These are phyloP conservation scores for Diphasiastrum complanatum DNA, from an alignment of 83 land plant species.

Conservation along the genomic window DNA sequence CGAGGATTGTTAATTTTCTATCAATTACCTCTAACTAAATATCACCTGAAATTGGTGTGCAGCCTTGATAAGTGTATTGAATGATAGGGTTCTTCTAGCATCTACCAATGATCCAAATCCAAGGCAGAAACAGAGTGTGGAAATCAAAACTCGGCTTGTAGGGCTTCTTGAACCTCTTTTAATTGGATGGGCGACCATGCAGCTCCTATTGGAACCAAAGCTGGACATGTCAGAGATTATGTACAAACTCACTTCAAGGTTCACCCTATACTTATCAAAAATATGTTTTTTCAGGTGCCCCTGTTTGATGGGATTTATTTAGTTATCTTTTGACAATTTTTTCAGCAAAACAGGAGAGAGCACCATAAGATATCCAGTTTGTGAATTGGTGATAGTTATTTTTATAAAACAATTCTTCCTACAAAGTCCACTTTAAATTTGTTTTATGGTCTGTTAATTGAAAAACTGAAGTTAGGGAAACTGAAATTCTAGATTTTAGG, in stretches of 20 bases:
- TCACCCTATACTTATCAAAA: slow-evolving; percentile 2
- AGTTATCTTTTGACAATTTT: slow-evolving; percentile 1
- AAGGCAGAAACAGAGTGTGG: slow-evolving; percentile 80
- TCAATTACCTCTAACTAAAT: no score
- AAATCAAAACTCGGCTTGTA: slow-evolving; percentile 80
- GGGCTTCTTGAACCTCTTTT: slow-evolving; percentile 96
- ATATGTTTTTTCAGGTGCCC: background rate
- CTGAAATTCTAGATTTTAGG: no score
- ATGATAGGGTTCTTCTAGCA: slow-evolving; percentile 81
- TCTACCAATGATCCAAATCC: slow-evolving; percentile 84
- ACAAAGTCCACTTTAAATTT: no score
- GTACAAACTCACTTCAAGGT: slow-evolving; percentile 95
- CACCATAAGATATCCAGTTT: no score
- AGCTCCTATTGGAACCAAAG: slow-evolving; percentile 79
- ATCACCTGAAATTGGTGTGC: slow-evolving; percentile 34
- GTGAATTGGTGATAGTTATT: no score
- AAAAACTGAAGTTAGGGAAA: no score
- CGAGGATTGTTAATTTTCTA: background rate
- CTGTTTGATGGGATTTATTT: background rate
- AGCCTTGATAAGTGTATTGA: slow-evolving; percentile 82
- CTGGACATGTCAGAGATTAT: slow-evolving; percentile 79
- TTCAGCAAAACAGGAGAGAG: no score
- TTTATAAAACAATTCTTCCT: no score
- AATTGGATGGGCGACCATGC: slow-evolving; percentile 95
- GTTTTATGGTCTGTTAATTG: no score